These are phyloP conservation scores for Croton setiger DNA, from an alignment of 441 rosid species.

Conservation along the genomic window DNA sequence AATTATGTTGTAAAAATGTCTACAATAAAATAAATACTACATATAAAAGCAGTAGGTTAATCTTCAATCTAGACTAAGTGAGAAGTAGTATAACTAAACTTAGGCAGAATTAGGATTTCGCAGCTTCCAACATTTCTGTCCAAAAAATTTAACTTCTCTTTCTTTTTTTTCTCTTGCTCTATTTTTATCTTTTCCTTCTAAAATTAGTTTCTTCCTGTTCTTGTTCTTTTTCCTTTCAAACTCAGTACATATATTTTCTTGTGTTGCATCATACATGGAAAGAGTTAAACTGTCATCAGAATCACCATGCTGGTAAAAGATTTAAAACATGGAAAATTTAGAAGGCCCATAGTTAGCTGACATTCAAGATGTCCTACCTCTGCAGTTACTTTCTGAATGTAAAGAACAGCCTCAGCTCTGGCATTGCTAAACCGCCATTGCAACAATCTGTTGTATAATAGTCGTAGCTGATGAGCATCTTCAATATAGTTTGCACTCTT, in stretches of 20 bases:
- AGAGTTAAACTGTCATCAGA: not conserved
- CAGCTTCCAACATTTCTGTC: not conserved
- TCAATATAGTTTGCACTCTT: slow-evolving; percentile 63
- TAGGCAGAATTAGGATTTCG: not conserved
- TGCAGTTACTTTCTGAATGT: slow-evolving; percentile 55
- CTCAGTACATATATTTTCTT: not conserved
- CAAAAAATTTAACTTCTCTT: not conserved
- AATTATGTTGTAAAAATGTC: not conserved
- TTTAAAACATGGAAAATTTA: slow-evolving; percentile 13
- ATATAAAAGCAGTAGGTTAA: not conserved
- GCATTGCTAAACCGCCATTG: slow-evolving; percentile 96
- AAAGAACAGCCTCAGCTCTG: slow-evolving; percentile 62
- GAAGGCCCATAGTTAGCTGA: not conserved
- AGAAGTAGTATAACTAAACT: slow-evolving; percentile 7
- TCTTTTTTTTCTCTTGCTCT: not conserved
- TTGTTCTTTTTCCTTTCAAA: not conserved
- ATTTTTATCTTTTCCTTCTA: not conserved
- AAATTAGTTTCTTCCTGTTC: no score
- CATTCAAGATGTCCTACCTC: slow-evolving; percentile 51
- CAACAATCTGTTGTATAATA: slow-evolving; percentile 72
- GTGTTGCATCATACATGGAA: not conserved
- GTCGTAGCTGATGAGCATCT: slow-evolving; percentile 86
- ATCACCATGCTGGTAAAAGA: slow-evolving; percentile 3
- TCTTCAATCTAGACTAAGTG: not conserved
- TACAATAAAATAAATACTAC: not conserved